Base-by-base conservation (phyloP, 306 rosid genomes). In the Notholithocarpus densiflorus region DNA sequence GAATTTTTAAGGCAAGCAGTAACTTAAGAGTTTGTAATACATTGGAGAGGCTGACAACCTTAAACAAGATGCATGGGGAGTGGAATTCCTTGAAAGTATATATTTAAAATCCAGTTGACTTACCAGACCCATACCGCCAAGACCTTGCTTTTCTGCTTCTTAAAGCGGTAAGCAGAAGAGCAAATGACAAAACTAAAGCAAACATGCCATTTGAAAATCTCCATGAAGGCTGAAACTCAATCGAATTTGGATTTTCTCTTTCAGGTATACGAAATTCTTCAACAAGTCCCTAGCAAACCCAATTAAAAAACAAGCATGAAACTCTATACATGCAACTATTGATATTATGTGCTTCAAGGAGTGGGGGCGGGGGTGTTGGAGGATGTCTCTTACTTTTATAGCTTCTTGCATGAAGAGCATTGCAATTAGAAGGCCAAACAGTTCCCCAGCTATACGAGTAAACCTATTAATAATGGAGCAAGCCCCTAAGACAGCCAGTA, bases 371-470 rank as follows among this genome's bases (percentile, higher is more conserved):
- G 51, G 27, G 79, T 29, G 72, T 48, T 1, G 69, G 81, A 55
- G 51, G 27, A 80, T 29, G 72, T 31, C 2, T 73, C 84, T 27
- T 90, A 92, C 97, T 80, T 84, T 92, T 71, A 90, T 82, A 77
- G 97, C 95, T 82, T 92, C 89, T 79, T 92, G 97, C 95, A 90
- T 89, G 86, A 92, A 92, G 68, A 92, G 93, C 93, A 89, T 82
- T 76, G 97, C 93, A 13, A 90, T 92, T 43, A 92, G 95, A 81
- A 92, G 92, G 82, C 97, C 97, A 60, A 92, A 92, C n/a, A 92
- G 77, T 81, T 92, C 97, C 59, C 95, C 97, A 0, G 85, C 95
- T 71, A 92, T 34, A 55, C 97, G 97, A 60, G 97, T 92, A 81
- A 92, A 92, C 83, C 97, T 85, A 72, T 90, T 90, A 87, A 92